Evolutionary conservation across 2,329 filamentous ascomycete genomes (phyloP).

Genomic region (Pochonia chlamydosporia): DNA sequence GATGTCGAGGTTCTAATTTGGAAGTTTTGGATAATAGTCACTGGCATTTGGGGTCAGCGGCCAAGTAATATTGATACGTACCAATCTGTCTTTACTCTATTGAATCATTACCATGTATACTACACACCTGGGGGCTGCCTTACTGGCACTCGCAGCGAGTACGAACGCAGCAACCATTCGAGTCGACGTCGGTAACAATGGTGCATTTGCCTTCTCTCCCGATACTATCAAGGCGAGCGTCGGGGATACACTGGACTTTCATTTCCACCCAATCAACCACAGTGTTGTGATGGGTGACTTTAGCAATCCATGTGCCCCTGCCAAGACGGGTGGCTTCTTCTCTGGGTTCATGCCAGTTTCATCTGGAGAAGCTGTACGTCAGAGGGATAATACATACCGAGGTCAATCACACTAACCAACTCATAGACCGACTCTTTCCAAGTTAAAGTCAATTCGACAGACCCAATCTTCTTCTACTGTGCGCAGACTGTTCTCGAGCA

Average conservation of each 20-base stretch:
- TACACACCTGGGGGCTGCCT: too few species aligned
- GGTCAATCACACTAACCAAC: too few species aligned
- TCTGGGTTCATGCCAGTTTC: conserved; percentile 7
- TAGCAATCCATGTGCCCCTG: conserved; percentile 39
- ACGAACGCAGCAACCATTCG: conserved; percentile 17
- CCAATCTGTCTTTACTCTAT: too few species aligned
- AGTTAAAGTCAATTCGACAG: conserved; percentile 16
- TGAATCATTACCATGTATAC: too few species aligned
- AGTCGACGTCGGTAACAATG: conserved; percentile 37
- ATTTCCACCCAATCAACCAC: conserved; percentile 43
- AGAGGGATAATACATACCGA: too few species aligned
- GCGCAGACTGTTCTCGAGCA: conserved; percentile 9
- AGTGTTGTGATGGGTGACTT: conserved; percentile 43
- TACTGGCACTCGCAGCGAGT: too few species aligned
- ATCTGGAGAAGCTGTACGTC: not conserved
- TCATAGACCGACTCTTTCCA: conserved; percentile 13
- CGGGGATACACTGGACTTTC: conserved; percentile 48
- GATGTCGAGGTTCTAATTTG: too few species aligned
- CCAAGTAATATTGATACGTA: too few species aligned
- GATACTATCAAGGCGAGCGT: conserved; percentile 34
- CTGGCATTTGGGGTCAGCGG: too few species aligned
- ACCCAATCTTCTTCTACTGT: conserved; percentile 20
- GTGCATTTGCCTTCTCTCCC: conserved; percentile 36
- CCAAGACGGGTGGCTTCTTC: conserved; percentile 12
- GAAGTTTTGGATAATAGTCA: too few species aligned